Base-by-base conservation (phyloP, 208 protist genomes). In the Porcisia deanei region DNA sequence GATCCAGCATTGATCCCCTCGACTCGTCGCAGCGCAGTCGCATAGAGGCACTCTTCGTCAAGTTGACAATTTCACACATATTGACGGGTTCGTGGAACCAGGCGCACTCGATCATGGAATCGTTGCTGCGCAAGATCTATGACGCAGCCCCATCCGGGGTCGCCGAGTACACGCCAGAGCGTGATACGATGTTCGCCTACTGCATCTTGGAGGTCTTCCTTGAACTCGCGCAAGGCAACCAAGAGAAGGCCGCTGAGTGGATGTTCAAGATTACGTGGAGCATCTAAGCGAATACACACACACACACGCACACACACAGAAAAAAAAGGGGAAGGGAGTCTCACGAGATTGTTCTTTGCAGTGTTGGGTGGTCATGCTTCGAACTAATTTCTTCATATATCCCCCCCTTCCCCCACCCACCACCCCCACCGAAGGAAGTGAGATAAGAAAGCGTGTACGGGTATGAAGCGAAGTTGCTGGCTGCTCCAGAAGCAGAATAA, bases 41-140 rank as follows among this genome's bases (percentile, higher is more conserved):
- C 70, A 75, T 95, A 43, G 91, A 95, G 80, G 85, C 87, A n/a
- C 87, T 97, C 71, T 94, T 97, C 72, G 80, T 94, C 34, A 94
- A 95, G 72, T 61, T 97, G 47, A 87, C 90, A 39, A 83, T 97
- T 53, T 91, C 91, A 47, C 91, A 95, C 66, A 93, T 97, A 66
- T 81, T 94, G 34, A 91, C 83, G 16, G 93, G 93, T 34, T 89
- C 86, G 37, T 97, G 91, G 91, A 94, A 87, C 57, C 89, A 97
- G 76, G 93, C 93, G n/a, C 80, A 91, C 71, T 76, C 79, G 25
- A 85, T 92, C 60, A 85, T 95, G 81, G 88, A 97, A 58, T 91
- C 88, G 45, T 82, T 97, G n/a, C 79, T 97, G 58, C 74, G 79
- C 20, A 94, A 94, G 75, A 83, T 97, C 30, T 90, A 90, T 77